Evolutionary conservation across 2,329 filamentous ascomycete species (phyloP).

Genomic region (Trichoderma sp.): DNA sequence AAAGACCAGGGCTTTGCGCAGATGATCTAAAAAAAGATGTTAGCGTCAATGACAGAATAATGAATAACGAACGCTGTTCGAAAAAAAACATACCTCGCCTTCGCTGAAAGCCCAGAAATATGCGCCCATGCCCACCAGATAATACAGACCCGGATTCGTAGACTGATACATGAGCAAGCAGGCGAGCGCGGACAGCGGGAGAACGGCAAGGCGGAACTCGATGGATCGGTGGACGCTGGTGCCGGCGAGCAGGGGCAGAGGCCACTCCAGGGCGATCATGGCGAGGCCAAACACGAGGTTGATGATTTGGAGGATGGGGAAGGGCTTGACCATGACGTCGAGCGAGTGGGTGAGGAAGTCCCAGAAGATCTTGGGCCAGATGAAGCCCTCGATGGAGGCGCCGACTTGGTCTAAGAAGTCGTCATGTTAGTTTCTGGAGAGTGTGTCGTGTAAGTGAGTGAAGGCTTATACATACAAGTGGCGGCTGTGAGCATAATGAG

Average conservation of each 20-base stretch:
- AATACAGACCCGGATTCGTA: conserved; percentile 91
- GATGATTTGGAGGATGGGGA: conserved; percentile 87
- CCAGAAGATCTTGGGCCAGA: conserved; percentile 99
- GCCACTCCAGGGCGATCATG: conserved; percentile 90
- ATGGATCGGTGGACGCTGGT: conserved; percentile 82
- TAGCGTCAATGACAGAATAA: conserved; percentile 7
- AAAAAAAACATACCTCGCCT: conserved; percentile 74
- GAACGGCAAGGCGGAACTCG: conserved; percentile 78
- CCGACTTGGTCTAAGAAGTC: conserved; percentile 77
- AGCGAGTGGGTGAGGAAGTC: conserved; percentile 93
- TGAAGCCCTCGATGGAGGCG: conserved; percentile 83
- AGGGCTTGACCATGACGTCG: conserved; percentile 80
- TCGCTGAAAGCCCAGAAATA: conserved; percentile 99
- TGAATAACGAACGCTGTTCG: no score
- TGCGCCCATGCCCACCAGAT: conserved; percentile 78
- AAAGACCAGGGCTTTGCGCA: conserved; percentile 73
- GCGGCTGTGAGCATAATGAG: conserved; percentile 89
- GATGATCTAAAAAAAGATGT: conserved; percentile 55
- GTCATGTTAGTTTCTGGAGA: no score
- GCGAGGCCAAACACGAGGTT: conserved; percentile 82
- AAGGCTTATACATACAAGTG: conserved; percentile 59
- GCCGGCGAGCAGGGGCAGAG: conserved; percentile 75
- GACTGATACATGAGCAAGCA: conserved; percentile 85
- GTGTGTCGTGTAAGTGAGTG: no score
- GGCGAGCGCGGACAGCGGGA: conserved; percentile 76